Conservation (phyloP, 805 yeast genomes). For the Myxozyma geophila region DNA sequence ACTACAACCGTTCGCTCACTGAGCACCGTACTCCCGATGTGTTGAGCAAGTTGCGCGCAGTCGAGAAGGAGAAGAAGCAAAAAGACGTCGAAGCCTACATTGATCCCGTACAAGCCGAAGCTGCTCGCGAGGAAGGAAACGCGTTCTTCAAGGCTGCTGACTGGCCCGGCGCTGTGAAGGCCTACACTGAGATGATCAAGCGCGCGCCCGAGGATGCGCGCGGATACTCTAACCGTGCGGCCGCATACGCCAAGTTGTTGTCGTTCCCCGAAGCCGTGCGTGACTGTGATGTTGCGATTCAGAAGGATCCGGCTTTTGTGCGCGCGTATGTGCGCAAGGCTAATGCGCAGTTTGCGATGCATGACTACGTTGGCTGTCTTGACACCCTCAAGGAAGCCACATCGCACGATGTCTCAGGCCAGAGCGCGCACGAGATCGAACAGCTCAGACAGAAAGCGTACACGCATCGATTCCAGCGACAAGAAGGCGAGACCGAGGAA, state of each 20-base stretch:
- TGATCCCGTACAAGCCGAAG: slow-evolving; percentile 92
- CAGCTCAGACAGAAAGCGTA: slow-evolving; percentile 63
- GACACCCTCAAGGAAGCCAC: slow-evolving; percentile 83
- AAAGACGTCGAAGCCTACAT: slow-evolving; percentile 78
- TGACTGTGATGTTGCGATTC: slow-evolving; percentile 90
- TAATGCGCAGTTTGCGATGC: slow-evolving; percentile 86
- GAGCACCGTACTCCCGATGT: slow-evolving; percentile 97
- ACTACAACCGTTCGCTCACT: slow-evolving; percentile 86
- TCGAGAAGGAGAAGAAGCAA: slow-evolving; percentile 83
- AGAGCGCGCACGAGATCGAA: slow-evolving; percentile 76
- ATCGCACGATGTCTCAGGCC: slow-evolving; percentile 64
- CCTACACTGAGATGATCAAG: slow-evolving; percentile 93
- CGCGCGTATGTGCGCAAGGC: slow-evolving; percentile 98
- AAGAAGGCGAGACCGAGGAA: slow-evolving; percentile 81
- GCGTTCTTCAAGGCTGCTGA: slow-evolving; percentile 86
- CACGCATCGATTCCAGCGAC: slow-evolving; percentile 76
- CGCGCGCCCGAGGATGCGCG: slow-evolving; percentile 97
- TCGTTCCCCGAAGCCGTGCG: slow-evolving; percentile 95
- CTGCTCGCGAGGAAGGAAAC: slow-evolving; percentile 91
- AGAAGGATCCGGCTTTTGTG: slow-evolving; percentile 82
- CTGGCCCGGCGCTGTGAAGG: slow-evolving; percentile 95
- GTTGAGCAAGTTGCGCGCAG: slow-evolving; percentile 78
- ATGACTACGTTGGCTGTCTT: slow-evolving; percentile 78
- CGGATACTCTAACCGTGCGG: slow-evolving; percentile 98
- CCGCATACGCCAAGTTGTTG: slow-evolving; percentile 90